phyloP scores from a whole-genome alignment of 2,329 filamentous ascomycete genomes.

The Davidsoniella eucalypti region DNA sequence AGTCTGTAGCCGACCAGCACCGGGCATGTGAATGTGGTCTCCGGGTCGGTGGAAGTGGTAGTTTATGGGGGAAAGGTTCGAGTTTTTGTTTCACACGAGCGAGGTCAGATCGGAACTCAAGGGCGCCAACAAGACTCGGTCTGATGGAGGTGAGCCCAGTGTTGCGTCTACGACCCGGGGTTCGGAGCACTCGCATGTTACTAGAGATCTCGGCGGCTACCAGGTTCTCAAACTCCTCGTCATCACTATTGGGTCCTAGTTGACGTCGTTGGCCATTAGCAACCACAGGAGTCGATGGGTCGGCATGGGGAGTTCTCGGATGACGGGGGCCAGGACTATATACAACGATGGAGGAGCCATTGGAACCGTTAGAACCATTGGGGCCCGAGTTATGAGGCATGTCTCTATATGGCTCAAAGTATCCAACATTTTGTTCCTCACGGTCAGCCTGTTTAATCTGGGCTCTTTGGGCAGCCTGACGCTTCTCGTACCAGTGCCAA shows the following conservation, averaged over 20 bases:
- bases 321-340: not conserved
- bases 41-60: constrained; percentile 9
- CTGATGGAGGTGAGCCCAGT: constrained; percentile 66
- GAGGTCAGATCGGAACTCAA: constrained; percentile 85
- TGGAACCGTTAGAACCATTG: not conserved
- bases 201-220: constrained; percentile 71
- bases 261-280: constrained; percentile 23
- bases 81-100: constrained; percentile 56
- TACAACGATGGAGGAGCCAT: not conserved
- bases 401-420: constrained; percentile 43
- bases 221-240: constrained; percentile 41
- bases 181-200: constrained; percentile 77
- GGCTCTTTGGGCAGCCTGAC: not conserved
- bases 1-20: constrained; percentile 8
- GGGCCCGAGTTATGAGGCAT: constrained; percentile 24
- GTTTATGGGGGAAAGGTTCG: constrained; percentile 16
- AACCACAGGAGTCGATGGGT: constrained; percentile 19
- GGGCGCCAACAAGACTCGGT: constrained; percentile 78
- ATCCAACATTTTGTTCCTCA: not conserved
- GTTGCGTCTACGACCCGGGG: constrained; percentile 43
- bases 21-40: constrained; percentile 1
- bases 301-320: constrained; percentile 2
- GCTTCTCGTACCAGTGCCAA: constrained; percentile 57
- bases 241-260: constrained; percentile 22
- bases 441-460: constrained; percentile 14